Evolutionary conservation across 2,329 filamentous ascomycete species (phyloP).

Genomic region (Sordariomycetes sp.): DNA sequence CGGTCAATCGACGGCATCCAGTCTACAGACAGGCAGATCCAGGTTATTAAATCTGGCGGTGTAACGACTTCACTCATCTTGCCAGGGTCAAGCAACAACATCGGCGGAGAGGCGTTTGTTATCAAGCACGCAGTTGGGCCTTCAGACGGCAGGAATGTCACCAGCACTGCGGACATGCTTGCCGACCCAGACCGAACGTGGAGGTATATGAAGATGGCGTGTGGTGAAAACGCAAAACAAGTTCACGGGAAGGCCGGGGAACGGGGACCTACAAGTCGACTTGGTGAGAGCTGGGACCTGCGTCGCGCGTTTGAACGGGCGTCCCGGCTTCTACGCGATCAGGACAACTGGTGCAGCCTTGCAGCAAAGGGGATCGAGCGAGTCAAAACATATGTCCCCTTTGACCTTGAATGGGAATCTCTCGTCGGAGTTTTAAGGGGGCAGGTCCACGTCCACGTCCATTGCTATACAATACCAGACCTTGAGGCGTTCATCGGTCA

Average conservation of each 20-base stretch:
- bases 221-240: conserved; percentile 58
- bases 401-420: conserved; percentile 53
- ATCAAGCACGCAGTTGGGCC: conserved; percentile 58
- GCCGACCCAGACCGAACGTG: conserved; percentile 55
- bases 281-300: conserved; percentile 62
- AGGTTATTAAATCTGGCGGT: conserved; percentile 61
- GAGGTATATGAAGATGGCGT: conserved; percentile 71
- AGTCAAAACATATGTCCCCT: conserved; percentile 48
- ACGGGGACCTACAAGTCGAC: conserved; percentile 44
- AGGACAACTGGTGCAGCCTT: conserved; percentile 58
- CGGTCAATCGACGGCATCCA: conserved; percentile 56
- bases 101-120: conserved; percentile 59
- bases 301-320: conserved; percentile 58
- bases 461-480: conserved; percentile 62
- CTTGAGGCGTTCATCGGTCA: conserved; percentile 60
- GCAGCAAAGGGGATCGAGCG: conserved; percentile 40
- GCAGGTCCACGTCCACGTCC: conserved; percentile 58
- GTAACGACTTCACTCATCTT: conserved; percentile 58
- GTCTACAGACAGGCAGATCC: conserved; percentile 52
- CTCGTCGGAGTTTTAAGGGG: conserved; percentile 52
- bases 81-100: conserved; percentile 60
- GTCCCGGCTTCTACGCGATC: conserved; percentile 39
- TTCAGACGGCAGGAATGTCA: conserved; percentile 48
- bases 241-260: conserved; percentile 45
- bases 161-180: conserved; percentile 52